These are phyloP conservation scores for Penicillium sp. DNA, from an alignment of 2,329 filamentous ascomycete genomes.

Conservation along the genomic window DNA sequence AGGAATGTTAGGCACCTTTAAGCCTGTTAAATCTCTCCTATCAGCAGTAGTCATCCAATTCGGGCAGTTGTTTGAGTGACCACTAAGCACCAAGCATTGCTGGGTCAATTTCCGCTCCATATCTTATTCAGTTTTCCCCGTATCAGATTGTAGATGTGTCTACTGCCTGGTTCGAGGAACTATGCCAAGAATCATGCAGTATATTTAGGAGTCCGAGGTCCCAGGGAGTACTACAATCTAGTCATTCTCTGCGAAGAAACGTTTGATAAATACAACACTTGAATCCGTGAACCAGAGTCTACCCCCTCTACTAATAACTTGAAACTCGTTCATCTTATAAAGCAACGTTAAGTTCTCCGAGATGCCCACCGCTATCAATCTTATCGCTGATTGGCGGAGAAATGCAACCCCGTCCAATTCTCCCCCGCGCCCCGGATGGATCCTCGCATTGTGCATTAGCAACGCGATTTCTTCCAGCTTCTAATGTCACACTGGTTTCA, in stretches of 20 bases:
- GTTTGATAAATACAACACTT: too few relatives aligned
- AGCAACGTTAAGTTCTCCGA: not conserved
- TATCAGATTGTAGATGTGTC: constrained; percentile 13
- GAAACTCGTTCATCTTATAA: not conserved
- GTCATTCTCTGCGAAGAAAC: too few relatives aligned
- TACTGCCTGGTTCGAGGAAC: not conserved
- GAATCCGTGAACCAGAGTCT: too few relatives aligned
- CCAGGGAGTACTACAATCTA: too few relatives aligned
- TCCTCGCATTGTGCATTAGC: constrained; percentile 9
- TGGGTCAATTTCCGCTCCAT: not conserved
- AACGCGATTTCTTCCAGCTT: constrained; percentile 16
- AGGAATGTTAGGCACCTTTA: not conserved
- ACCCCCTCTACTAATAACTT: not conserved
- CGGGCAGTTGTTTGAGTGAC: not conserved
- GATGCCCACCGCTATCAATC: not conserved
- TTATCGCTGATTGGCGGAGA: constrained; percentile 36
- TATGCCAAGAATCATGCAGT: not conserved
- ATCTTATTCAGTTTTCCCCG: constrained; percentile 16
- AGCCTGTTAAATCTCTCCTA: not conserved
- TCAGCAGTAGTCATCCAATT: not conserved
- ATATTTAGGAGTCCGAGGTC: not conserved
- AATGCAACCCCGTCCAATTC: constrained; percentile 23
- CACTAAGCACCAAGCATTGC: not conserved
- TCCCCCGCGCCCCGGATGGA: constrained; percentile 23
- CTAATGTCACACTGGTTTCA: constrained; percentile 26